Percentiles rank a stretch among this genome's conserved stretches.
phyloP scores from a whole-genome alignment of 345 rosid species.

The Draba incana region DNA sequence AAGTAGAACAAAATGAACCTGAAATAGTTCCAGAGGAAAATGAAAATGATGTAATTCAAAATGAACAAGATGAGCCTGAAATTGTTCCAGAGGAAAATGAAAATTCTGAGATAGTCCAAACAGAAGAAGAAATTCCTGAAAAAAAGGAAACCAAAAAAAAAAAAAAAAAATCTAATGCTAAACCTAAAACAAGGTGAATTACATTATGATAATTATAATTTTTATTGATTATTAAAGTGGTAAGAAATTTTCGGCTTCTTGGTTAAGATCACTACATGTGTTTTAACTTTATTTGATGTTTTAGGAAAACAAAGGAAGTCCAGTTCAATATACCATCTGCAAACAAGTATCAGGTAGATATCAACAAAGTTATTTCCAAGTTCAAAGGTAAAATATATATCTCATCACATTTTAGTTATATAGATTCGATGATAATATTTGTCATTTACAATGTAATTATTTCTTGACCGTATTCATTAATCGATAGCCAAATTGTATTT shows the following conservation, averaged over 20 bases:
- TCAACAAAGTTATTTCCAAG: constrained; percentile 13
- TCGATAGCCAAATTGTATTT: too few relatives aligned
- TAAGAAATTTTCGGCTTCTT: background rate
- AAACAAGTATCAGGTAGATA: background rate
- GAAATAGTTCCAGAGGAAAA: background rate
- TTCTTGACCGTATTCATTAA: background rate
- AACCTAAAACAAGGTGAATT: background rate
- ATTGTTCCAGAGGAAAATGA: too few relatives aligned
- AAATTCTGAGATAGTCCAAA: background rate
- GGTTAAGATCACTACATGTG: background rate
- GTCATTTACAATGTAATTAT: background rate
- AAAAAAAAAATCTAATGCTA: too few relatives aligned
- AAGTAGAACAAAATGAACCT: background rate
- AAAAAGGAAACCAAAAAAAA: background rate
- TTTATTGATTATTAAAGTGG: too few relatives aligned
- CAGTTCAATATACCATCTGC: background rate
- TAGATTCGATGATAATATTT: background rate
- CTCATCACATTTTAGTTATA: background rate
- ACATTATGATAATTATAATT: background rate
- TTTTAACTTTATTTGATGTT: background rate
- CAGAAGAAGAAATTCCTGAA: background rate
- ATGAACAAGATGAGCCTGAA: too few relatives aligned
- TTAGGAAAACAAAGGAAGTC: background rate
- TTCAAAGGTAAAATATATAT: constrained; percentile 1
- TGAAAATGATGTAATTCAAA: background rate